Conservation (phyloP, 495 filamentous ascomycete genomes). For the Symbiotaphrina buchneri region DNA sequence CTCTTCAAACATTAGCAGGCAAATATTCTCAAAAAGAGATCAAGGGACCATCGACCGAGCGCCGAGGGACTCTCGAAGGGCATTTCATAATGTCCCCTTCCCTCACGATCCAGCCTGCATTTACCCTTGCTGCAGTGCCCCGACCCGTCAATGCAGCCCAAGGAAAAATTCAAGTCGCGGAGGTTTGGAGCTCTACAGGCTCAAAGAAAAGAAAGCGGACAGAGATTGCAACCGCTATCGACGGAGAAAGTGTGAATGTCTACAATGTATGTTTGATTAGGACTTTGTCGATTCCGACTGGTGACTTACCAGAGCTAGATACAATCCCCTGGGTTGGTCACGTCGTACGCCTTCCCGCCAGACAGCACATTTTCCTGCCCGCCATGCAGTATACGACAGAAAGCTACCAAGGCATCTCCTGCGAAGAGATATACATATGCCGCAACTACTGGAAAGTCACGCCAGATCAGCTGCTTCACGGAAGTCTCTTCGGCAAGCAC, state of each 20-base stretch:
- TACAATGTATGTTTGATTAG: conserved; percentile 49
- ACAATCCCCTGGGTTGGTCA: conserved; percentile 54
- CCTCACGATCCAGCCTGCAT: conserved; percentile 23
- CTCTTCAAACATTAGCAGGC: too few species aligned
- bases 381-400: conserved; percentile 49
- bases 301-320: conserved; percentile 24
- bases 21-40: too few species aligned
- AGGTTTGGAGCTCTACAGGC: conserved; percentile 48
- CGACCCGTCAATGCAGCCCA: conserved; percentile 34
- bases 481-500: conserved; percentile 25
- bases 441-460: conserved; percentile 16
- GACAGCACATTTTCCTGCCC: conserved; percentile 57
- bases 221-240: conserved; percentile 68
- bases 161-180: conserved; percentile 36
- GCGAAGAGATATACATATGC: conserved; percentile 52
- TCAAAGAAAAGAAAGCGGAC: conserved; percentile 66
- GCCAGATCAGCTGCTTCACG: conserved; percentile 38
- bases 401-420: conserved; percentile 22
- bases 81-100: too few species aligned
- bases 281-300: neutral
- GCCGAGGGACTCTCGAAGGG: too few species aligned
- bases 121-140: conserved; percentile 42
- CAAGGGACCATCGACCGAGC: too few species aligned
- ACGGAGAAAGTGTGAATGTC: conserved; percentile 79
- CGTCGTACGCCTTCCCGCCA: conserved; percentile 70